Evolutionary conservation across 2,329 filamentous ascomycete species (phyloP).

Genomic region (Aspergillus pseudoviridinutans): DNA sequence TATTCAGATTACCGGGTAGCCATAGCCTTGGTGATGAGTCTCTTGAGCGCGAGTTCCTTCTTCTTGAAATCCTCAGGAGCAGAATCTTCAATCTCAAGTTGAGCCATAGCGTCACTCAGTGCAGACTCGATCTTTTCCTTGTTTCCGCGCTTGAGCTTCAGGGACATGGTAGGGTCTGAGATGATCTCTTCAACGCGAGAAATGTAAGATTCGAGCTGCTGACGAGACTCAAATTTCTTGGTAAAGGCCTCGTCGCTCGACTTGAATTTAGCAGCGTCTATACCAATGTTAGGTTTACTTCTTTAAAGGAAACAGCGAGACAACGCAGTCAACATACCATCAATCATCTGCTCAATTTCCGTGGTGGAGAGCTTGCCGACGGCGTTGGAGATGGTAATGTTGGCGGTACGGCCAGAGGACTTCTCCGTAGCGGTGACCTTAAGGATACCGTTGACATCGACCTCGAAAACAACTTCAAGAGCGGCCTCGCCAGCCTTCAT

Average conservation of each 20-base stretch:
- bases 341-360: conserved; percentile 98
- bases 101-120: conserved; percentile 94
- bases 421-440: conserved; percentile 99
- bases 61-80: conserved; percentile 95
- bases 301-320: not conserved
- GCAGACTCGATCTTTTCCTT: conserved; percentile 99
- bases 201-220: conserved; percentile 99
- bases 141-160: conserved; percentile 98
- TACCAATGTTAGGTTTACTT: conserved; percentile 3
- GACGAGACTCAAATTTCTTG: conserved; percentile 98
- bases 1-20: conserved; percentile 65
- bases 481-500: conserved; percentile 95
- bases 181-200: conserved; percentile 98
- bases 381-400: conserved; percentile 99
- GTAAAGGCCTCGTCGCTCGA: conserved; percentile 94
- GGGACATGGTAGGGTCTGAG: conserved; percentile 88
- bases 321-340: conserved; percentile 49
- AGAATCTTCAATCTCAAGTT: conserved; percentile 93
- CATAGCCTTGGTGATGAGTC: conserved; percentile 98
- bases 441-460: conserved; percentile 99
- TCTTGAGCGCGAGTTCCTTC: conserved; percentile 98
- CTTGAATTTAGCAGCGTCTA: conserved; percentile 98
- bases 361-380: conserved; percentile 92
- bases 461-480: conserved; percentile 97
- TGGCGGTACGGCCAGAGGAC: conserved; percentile 93